Base-by-base conservation (phyloP, 805 yeast genomes). In the Candida saitoana region DNA sequence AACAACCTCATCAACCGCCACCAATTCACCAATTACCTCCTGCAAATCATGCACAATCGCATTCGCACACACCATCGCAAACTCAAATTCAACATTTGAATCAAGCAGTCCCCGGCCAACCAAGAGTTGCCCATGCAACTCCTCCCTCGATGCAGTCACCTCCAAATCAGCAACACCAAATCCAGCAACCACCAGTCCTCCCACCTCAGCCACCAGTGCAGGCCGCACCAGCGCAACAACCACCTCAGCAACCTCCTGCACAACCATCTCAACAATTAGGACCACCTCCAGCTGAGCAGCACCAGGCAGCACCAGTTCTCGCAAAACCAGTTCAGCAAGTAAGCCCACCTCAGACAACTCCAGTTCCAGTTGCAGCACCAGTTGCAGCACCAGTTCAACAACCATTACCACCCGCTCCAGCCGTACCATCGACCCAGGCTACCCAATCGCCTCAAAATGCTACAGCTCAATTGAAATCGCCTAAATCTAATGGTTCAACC, bases 1-100 rank as follows among this genome's bases (percentile, higher is more conserved):
- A 20, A 17, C 46, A 17, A 36, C 38, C 19, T 3, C 43, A 36
- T 24, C 40, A 40, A 11, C 42, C 36, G 5, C 51, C 46, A 25
- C 46, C 43, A 20, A 46, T 42, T 8, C 52, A 42, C n/a, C 59
- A 48, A 32, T 52, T 45, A 36, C 51, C 48, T 4, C 52, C 51
- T 12, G 43, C 38, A 11, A 42, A 33, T 18, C 44, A 41, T 2
- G 46, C 45, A 14, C 46, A 47, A 14, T 36, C 45, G 34, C 29
- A 15, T 11, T 33, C 22, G 20, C 36, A 29, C 19, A 34, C 18
- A 9, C 34, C 17, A 19, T 32, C 30, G 30, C 39, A 18, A 17
- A 25, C 34, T 38, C 45, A 25, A 22, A 33, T 12, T 37, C 42
- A 14, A 43, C 40, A 44, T 29, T 24, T 24, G 18, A 32, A 36